A percentile compares a stretch with the other conserved stretches of the same genome.
These are phyloP conservation scores for Alternaria sp. DNA, from an alignment of 2,329 filamentous ascomycete species.

Conservation along the genomic window DNA sequence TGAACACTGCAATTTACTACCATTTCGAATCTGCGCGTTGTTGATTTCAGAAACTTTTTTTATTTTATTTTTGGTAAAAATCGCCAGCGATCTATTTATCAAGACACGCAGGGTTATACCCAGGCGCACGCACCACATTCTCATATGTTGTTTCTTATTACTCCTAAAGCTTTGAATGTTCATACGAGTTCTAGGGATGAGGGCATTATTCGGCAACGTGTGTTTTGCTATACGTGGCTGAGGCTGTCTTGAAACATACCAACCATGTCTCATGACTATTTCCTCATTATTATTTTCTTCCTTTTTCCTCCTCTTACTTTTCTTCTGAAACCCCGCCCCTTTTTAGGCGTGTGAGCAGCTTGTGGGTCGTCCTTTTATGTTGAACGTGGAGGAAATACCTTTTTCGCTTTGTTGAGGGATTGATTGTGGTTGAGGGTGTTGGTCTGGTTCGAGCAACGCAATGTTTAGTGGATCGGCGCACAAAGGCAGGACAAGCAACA, in stretches of 20 bases:
- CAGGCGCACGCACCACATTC: conserved; percentile 14
- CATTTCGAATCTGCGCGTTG: conserved; percentile 24
- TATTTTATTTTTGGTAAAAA: conserved; percentile 28
- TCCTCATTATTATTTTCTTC: conserved; percentile 7
- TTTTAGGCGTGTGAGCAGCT: not conserved
- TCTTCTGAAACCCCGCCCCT: conserved; percentile 5
- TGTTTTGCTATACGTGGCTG: conserved; percentile 17
- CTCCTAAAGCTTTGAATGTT: not conserved
- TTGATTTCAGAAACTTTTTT: conserved; percentile 19
- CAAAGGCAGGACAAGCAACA: not conserved
- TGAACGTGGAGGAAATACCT: conserved; percentile 16
- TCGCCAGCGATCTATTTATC: conserved; percentile 38
- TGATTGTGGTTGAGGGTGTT: not conserved
- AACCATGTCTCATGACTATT: conserved; percentile 27
- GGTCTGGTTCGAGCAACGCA: conserved; percentile 4
- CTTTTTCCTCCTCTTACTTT: not conserved
- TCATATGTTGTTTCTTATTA: conserved; percentile 16
- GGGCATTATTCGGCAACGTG: conserved; percentile 6
- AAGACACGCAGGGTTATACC: conserved; percentile 33
- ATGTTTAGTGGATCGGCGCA: conserved; percentile 5
- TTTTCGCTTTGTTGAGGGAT: not conserved
- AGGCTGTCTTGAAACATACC: conserved; percentile 23
- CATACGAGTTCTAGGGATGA: conserved; percentile 6
- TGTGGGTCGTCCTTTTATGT: too few species aligned
- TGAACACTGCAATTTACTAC: conserved; percentile 24